Evolutionary conservation across 768 basidiomycete genomes (phyloP).

Genomic region (Tephrocybe sp.): DNA sequence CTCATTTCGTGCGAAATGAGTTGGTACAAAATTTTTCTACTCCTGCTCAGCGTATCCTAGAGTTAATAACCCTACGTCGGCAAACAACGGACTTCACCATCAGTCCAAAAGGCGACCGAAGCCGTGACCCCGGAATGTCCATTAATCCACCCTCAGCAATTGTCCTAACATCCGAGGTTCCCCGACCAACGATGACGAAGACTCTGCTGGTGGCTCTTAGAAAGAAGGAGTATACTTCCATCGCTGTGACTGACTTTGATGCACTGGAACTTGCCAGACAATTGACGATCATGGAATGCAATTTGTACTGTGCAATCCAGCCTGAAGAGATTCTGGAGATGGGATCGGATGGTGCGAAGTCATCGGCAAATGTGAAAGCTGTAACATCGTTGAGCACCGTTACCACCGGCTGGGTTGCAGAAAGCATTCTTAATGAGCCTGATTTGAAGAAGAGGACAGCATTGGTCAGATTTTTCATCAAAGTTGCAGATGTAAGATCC

Average conservation of each 20-base stretch:
- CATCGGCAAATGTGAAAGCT: constrained; percentile 72
- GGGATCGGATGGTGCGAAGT: constrained; percentile 65
- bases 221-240: constrained; percentile 56
- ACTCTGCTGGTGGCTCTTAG: constrained; percentile 65
- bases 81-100: constrained; percentile 45
- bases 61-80: constrained; percentile 57
- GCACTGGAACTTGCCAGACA: constrained; percentile 90
- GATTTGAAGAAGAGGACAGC: constrained; percentile 81
- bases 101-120: constrained; percentile 59
- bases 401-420: constrained; percentile 95
- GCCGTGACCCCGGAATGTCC: constrained; percentile 73
- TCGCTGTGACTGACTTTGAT: constrained; percentile 89
- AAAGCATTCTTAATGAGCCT: constrained; percentile 86
- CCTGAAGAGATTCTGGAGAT: constrained; percentile 88
- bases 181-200: constrained; percentile 85
- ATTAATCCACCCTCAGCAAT: constrained; percentile 55
- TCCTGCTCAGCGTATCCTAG: constrained; percentile 71
- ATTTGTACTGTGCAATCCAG: constrained; percentile 79
- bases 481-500: constrained; percentile 78
- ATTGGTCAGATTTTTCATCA: constrained; percentile 90
- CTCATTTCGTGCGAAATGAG: constrained; percentile 60
- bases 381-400: constrained; percentile 87
- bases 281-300: constrained; percentile 90
- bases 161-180: constrained; percentile 61
- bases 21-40: constrained; percentile 60